These are phyloP conservation scores for Candida manassasensis DNA, from an alignment of 805 yeast genomes.

Conservation along the genomic window DNA sequence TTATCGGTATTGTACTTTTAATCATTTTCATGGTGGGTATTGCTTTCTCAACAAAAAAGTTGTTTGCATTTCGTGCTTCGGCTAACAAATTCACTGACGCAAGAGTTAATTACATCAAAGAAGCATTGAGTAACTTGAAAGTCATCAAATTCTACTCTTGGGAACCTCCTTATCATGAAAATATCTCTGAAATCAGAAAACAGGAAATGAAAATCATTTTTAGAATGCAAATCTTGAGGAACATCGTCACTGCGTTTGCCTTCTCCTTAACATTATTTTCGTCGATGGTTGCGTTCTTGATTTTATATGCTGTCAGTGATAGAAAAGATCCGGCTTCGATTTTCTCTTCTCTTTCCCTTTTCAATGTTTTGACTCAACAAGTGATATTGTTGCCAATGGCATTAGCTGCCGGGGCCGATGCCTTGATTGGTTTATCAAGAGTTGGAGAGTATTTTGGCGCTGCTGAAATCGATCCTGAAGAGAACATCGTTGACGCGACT, in stretches of 20 bases:
- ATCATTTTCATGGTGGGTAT: conserved; percentile 47
- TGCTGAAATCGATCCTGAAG: conserved; percentile 35
- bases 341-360: conserved; percentile 67
- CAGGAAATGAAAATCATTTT: conserved; percentile 60
- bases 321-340: conserved; percentile 53
- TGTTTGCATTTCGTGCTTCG: conserved; percentile 52
- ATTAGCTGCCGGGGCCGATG: conserved; percentile 64
- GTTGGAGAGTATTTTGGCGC: conserved; percentile 49
- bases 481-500: conserved; percentile 21
- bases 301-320: conserved; percentile 28
- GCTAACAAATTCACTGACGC: conserved; percentile 67
- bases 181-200: conserved; percentile 51
- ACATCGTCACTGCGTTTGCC: conserved; percentile 57
- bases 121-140: conserved; percentile 71
- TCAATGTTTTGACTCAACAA: conserved; percentile 56
- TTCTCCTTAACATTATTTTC: conserved; percentile 65
- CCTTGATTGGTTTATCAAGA: conserved; percentile 56
- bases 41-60: conserved; percentile 42
- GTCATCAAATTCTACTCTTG: conserved; percentile 85
- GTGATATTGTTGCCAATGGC: conserved; percentile 70
- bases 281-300: conserved; percentile 53
- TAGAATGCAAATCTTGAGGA: conserved; percentile 61
- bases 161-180: conserved; percentile 72
- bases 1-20: conserved; percentile 63
- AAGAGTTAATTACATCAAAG: conserved; percentile 74